These are phyloP conservation scores for Penicillium desertorum DNA, from an alignment of 495 filamentous ascomycete species.

Conservation along the genomic window DNA sequence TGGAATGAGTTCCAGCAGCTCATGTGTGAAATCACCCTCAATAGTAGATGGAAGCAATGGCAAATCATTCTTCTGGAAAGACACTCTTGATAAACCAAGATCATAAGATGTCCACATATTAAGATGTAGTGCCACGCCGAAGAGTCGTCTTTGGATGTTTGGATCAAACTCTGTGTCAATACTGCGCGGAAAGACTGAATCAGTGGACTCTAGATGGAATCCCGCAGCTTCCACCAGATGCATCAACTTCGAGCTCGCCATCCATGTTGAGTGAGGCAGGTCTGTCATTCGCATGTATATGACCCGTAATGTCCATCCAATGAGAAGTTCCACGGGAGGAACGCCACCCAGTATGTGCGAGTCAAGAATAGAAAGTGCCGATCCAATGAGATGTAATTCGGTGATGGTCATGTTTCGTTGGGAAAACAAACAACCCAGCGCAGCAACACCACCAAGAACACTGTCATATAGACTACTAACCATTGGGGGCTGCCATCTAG, in stretches of 20 bases:
- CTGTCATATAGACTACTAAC: slow-evolving; percentile 35
- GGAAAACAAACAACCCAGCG: slow-evolving; percentile 46
- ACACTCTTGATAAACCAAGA: slow-evolving; percentile 48
- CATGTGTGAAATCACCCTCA: slow-evolving; percentile 35
- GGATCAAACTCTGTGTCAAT: slow-evolving; percentile 20
- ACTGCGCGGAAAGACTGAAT: slow-evolving; percentile 19
- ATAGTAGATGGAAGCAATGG: slow-evolving; percentile 19
- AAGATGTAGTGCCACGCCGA: slow-evolving; percentile 45
- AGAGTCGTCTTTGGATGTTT: slow-evolving; percentile 37
- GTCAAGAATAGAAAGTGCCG: slow-evolving; percentile 40
- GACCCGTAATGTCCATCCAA: slow-evolving; percentile 46
- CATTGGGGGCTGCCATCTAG: slow-evolving; percentile 31
- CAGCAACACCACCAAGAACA: slow-evolving; percentile 44
- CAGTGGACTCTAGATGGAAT: slow-evolving; percentile 39
- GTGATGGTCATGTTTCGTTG: slow-evolving; percentile 24
- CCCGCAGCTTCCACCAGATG: slow-evolving; percentile 53
- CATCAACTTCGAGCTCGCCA: slow-evolving; percentile 51
- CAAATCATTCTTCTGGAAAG: slow-evolving; percentile 31
- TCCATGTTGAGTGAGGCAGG: slow-evolving; percentile 48
- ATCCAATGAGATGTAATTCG: slow-evolving; percentile 40
- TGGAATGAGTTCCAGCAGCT: slow-evolving; percentile 41
- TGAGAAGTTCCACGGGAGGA: slow-evolving; percentile 37
- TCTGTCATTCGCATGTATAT: slow-evolving; percentile 50
- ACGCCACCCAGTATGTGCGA: slow-evolving; percentile 15
- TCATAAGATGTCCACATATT: slow-evolving; percentile 52